Percentiles rank a stretch among this genome's conserved stretches.
Evolutionary conservation across 2,329 filamentous ascomycete species (phyloP).

Genomic region (Sordariomycetes sp.): DNA sequence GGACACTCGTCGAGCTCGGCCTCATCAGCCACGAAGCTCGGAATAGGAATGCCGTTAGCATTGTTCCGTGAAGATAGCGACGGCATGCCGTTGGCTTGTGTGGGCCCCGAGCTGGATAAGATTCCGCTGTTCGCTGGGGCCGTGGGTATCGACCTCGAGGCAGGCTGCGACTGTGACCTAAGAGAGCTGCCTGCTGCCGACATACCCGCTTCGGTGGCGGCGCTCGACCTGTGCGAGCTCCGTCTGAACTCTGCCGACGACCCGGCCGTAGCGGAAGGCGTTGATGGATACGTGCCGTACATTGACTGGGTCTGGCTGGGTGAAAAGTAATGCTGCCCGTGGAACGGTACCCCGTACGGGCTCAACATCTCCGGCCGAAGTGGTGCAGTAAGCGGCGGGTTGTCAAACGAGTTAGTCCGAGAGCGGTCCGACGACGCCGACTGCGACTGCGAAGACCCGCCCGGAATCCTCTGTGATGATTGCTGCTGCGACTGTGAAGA

Average conservation of each 20-base stretch:
- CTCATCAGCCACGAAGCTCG: constrained; percentile 44
- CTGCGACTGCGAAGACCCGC: constrained; percentile 17
- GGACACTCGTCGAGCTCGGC: constrained; percentile 30
- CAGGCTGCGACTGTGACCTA: constrained; percentile 55
- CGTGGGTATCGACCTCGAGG: constrained; percentile 28
- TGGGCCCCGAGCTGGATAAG: constrained; percentile 6
- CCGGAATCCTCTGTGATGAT: constrained; percentile 25
- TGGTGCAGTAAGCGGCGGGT: constrained; percentile 43
- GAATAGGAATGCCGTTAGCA: constrained; percentile 35
- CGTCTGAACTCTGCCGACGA: constrained; percentile 39
- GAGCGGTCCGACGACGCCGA: constrained; percentile 31
- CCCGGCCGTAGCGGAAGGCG: constrained; percentile 26
- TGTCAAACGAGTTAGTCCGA: constrained; percentile 51
- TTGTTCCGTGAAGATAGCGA: constrained; percentile 21
- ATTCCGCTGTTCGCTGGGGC: constrained; percentile 9
- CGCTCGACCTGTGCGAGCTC: constrained; percentile 39
- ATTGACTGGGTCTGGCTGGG: constrained; percentile 22
- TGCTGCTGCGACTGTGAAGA: constrained; percentile 16
- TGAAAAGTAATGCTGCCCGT: constrained; percentile 11
- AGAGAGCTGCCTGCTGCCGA: constrained; percentile 38
- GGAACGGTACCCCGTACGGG: constrained; percentile 26
- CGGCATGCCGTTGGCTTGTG: constrained; percentile 20
- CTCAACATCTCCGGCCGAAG: constrained; percentile 43
- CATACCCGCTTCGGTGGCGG: constrained; percentile 31
- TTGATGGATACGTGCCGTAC: constrained; percentile 41